Evolutionary conservation across 805 yeast species (phyloP).

Genomic region (Zygotorulaspora danielsina): DNA sequence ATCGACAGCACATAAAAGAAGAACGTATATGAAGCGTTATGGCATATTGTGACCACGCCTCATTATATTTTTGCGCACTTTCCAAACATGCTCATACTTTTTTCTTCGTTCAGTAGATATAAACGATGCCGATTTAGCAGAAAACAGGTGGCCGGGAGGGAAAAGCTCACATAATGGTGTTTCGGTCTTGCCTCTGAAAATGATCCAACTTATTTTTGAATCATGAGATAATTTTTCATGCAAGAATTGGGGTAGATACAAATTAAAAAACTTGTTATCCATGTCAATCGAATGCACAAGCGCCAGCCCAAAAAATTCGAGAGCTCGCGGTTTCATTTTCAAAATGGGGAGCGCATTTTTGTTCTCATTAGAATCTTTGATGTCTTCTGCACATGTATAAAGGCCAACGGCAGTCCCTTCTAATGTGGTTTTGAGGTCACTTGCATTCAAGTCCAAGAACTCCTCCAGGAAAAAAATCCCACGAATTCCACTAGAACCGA

Average conservation of each 20-base stretch:
- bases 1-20: not conserved
- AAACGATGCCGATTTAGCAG: conserved; percentile 40
- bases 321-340: conserved; percentile 4
- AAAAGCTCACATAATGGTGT: conserved; percentile 56
- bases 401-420: conserved; percentile 39
- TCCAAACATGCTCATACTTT: conserved; percentile 54
- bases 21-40: no score
- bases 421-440: conserved; percentile 35
- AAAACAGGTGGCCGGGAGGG: conserved; percentile 26
- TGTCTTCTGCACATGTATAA: conserved; percentile 15
- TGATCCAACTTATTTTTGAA: conserved; percentile 35
- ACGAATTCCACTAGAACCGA: conserved; percentile 36
- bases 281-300: conserved; percentile 63
- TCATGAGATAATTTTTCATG: conserved; percentile 17
- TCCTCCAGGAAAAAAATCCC: conserved; percentile 39
- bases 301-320: conserved; percentile 36
- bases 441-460: conserved; percentile 28
- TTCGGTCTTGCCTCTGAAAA: conserved; percentile 62
- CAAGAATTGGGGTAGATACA: conserved; percentile 48
- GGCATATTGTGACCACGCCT: conserved; percentile 41
- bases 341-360: conserved; percentile 29
- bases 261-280: conserved; percentile 39
- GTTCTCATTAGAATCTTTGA: conserved; percentile 13
- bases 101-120: conserved; percentile 38
- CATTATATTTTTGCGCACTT: conserved; percentile 51